Conservation (phyloP, 257 asterid species). For the Marsdenia floribunda region DNA sequence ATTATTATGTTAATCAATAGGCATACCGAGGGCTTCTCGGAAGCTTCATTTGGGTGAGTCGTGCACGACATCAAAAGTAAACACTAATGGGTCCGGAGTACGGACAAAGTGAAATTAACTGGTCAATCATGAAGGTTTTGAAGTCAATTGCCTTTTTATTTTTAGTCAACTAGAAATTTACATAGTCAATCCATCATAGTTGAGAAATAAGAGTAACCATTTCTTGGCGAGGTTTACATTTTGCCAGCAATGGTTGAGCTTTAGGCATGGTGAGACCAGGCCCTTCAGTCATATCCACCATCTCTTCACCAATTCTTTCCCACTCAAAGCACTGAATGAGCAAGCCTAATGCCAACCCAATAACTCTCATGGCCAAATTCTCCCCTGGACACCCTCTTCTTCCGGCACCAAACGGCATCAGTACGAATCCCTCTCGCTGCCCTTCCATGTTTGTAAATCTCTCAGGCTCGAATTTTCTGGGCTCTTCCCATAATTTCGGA, state of each 20-base stretch:
- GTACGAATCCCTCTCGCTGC: slow-evolving; percentile 11
- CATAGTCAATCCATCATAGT: background rate
- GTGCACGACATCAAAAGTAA: too few species aligned
- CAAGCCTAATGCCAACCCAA: slow-evolving; percentile 14
- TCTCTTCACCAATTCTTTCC: slow-evolving; percentile 19
- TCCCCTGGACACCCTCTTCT: slow-evolving; percentile 29
- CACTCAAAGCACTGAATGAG: slow-evolving; percentile 31
- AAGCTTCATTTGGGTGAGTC: too few species aligned
- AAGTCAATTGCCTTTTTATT: too few species aligned
- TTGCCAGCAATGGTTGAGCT: slow-evolving; percentile 21
- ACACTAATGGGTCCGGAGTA: too few species aligned
- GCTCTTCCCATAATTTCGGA: slow-evolving; percentile 23
- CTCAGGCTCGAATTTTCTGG: slow-evolving; percentile 27
- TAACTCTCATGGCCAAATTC: slow-evolving; percentile 12
- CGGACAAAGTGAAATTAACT: too few species aligned
- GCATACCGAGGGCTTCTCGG: too few species aligned
- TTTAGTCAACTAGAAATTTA: too few species aligned
- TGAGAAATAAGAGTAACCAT: slow-evolving; percentile 12
- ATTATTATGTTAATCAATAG: too few species aligned
- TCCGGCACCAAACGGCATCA: slow-evolving; percentile 29
- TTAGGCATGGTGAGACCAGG: slow-evolving; percentile 16
- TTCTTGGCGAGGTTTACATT: slow-evolving; percentile 16
- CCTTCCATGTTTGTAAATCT: slow-evolving; percentile 21
- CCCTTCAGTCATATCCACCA: slow-evolving; percentile 23
- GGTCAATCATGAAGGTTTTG: too few species aligned